Evolutionary conservation across 257 asterid species (phyloP), one percentile per base, ranked within the genome.

Genomic region (Primulina huaijiensis): DNA sequence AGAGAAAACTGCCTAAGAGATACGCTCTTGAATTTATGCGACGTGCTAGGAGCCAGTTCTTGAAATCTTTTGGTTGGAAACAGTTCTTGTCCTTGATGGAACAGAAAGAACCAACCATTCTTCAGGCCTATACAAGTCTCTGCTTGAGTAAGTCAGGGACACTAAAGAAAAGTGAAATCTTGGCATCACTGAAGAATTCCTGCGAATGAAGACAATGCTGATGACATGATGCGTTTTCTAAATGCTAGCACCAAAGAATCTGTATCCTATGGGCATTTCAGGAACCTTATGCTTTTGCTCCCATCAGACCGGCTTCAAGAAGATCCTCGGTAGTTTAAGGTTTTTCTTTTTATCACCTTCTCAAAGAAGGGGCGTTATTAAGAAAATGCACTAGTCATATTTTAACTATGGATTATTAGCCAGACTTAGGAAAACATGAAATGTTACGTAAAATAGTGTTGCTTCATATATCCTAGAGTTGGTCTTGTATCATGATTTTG

Each of bases 141-240:
- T 89, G 96, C 77, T 81, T 94, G 87, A 94, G 95, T 88, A 94
- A 89, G 80, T 94, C 96, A 63, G 99, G 99, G 68, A 94, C 92
- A 46, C 85, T 91, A 29, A 81, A 91, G 85, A 91, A 94, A 82
- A 89, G 95, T 75, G 98, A 94, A 83, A 85, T 94, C 66, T 75
- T 94, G 88, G 83, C 96, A 25, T 94, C 97, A 50, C 78, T 94
- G 78, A 68, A 83, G 76, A 94, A 89, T 91, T 73, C 99, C 99
- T 6, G 89, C 97, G 1, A 89, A 94, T 81, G 98, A 94, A 79
- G 99, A 94, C 81, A 94, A 91, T 84, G 99, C 98, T 65, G 85
- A 91, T 74, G 99, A 98, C 37, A 91, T 94, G 99, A 86, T 94
- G 99, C 97, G 97, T 65, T 94, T 91, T 85, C 85, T 94, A 37